phyloP scores from a whole-genome alignment of 2,329 filamentous ascomycete genomes.

The Hypoxylon sp. region DNA sequence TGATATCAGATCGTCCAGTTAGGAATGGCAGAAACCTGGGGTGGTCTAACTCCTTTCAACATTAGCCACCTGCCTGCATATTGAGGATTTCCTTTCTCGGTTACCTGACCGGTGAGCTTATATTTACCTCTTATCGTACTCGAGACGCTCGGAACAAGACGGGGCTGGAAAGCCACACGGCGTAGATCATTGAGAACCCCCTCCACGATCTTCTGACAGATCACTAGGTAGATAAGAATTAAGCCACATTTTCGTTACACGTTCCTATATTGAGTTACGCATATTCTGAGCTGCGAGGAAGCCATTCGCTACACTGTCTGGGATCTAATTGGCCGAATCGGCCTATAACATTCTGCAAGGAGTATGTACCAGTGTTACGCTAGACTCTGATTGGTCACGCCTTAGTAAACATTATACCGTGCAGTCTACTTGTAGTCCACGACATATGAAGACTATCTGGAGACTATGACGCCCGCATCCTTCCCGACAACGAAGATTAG shows the following conservation, averaged over 20 bases:
- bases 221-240: not conserved
- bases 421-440: not conserved
- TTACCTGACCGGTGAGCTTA: not conserved
- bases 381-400: not conserved
- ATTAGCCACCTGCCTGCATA: not conserved
- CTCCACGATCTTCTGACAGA: constrained; percentile 1
- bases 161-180: not conserved
- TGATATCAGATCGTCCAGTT: not conserved
- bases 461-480: not conserved
- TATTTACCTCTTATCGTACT: not conserved
- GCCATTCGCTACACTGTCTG: not conserved
- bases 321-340: not conserved
- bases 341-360: not conserved
- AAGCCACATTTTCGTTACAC: not conserved
- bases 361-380: not conserved
- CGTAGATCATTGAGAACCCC: not conserved
- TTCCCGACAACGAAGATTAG: not conserved
- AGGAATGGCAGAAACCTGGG: not conserved
- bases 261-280: not conserved
- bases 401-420: not conserved
- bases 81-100: not conserved
- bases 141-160: constrained; percentile 1
- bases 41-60: not conserved
- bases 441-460: not conserved
- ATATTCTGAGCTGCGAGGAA: not conserved